phyloP scores from a whole-genome alignment of 2,329 filamentous ascomycete genomes.

The Fusarium sp. region DNA sequence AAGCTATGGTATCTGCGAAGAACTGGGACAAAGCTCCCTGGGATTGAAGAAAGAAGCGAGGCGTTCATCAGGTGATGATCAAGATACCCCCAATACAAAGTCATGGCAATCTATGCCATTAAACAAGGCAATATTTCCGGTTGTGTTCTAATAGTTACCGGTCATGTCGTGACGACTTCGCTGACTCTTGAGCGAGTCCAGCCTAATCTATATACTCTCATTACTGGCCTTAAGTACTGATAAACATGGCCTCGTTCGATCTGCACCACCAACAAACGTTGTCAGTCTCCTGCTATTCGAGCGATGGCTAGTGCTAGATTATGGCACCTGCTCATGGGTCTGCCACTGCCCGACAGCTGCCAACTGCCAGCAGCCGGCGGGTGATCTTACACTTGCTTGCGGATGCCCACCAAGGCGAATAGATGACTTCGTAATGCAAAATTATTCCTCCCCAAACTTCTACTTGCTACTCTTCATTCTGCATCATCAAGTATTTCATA shows the following conservation, averaged over 20 bases:
- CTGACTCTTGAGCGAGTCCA: too few relatives aligned
- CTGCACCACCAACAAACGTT: background rate
- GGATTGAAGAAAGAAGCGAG: background rate
- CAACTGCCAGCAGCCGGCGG: background rate
- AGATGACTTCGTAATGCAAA: fast-evolving
- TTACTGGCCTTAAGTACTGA: fast-evolving
- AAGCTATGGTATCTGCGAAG: fast-evolving
- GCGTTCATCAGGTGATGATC: background rate
- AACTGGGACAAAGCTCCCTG: fast-evolving
- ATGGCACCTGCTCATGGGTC: background rate
- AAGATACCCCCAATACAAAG: background rate
- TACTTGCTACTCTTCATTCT: fast-evolving
- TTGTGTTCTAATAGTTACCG: too few relatives aligned
- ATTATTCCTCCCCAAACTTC: background rate
- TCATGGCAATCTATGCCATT: background rate
- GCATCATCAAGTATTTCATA: background rate
- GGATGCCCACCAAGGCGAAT: too few relatives aligned
- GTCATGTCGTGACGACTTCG: background rate
- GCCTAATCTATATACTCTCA: fast-evolving
- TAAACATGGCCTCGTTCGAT: background rate
- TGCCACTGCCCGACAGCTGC: background rate
- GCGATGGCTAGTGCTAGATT: background rate
- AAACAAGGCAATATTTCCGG: fast-evolving
- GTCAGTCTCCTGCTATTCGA: too few relatives aligned
- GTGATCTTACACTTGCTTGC: background rate